A percentile compares a stretch with the other conserved stretches of the same genome.
These are phyloP conservation scores for Hansenula anomala DNA, from an alignment of 1,139 yeast species.

Conservation along the genomic window DNA sequence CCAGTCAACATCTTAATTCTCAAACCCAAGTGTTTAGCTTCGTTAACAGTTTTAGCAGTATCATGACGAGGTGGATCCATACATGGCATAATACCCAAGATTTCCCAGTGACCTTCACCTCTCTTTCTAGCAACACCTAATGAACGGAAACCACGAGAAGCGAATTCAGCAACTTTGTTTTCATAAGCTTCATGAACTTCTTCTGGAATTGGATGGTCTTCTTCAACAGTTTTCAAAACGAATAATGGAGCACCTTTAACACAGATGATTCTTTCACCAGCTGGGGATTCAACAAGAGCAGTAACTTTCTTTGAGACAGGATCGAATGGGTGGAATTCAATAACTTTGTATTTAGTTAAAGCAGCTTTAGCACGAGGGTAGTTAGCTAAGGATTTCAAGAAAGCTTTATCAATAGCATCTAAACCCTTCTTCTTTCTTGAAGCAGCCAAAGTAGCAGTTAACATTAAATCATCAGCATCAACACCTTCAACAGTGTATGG, in stretches of 20 bases:
- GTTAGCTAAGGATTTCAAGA: slow-evolving; percentile 80
- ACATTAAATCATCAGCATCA: slow-evolving; percentile 94
- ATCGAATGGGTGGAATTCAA: slow-evolving; percentile 96
- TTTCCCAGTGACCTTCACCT: slow-evolving; percentile 99
- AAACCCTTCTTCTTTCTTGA: slow-evolving; percentile 98
- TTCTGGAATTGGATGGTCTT: slow-evolving; percentile 94
- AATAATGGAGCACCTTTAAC: slow-evolving; percentile 98
- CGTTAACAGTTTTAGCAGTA: slow-evolving; percentile 92
- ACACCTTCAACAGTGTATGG: slow-evolving; percentile 99
- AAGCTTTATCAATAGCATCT: slow-evolving; percentile 97
- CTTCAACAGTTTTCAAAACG: slow-evolving; percentile 93
- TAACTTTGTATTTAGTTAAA: slow-evolving; percentile 90
- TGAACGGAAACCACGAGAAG: slow-evolving; percentile 98
- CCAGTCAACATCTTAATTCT: slow-evolving; percentile 98
- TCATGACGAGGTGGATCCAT: slow-evolving; percentile 99
- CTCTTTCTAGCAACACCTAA: slow-evolving; percentile 98
- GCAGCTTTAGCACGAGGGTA: slow-evolving; percentile 96
- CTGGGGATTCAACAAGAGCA: slow-evolving; percentile 92
- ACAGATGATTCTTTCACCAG: slow-evolving; percentile 93
- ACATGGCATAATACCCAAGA: slow-evolving; percentile 97
- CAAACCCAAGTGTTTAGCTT: slow-evolving; percentile 90
- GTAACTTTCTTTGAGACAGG: slow-evolving; percentile 97
- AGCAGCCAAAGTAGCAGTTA: slow-evolving; percentile 98
- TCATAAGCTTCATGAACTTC: slow-evolving; percentile 93
- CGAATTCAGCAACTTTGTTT: slow-evolving; percentile 96